A percentile compares a stretch with the other conserved stretches of the same genome.
These are phyloP conservation scores for Mycogone perniciosa DNA, from an alignment of 2,329 filamentous ascomycete species.

Conservation along the genomic window DNA sequence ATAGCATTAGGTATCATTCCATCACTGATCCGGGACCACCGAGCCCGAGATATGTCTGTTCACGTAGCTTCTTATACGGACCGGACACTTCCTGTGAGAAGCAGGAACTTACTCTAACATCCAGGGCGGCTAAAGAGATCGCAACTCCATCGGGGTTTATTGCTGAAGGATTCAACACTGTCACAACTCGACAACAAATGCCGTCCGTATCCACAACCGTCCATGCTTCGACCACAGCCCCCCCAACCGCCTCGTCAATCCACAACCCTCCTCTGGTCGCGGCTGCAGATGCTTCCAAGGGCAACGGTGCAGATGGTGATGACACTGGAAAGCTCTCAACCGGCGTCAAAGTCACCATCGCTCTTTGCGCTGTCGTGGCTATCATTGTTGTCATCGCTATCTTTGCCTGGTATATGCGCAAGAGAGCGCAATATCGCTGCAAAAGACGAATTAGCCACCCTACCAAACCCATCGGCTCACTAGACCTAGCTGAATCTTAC, in stretches of 20 bases:
- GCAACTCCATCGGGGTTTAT: neutral
- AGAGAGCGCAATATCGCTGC: slow-evolving; percentile 14
- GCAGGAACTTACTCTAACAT: neutral
- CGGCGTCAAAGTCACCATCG: slow-evolving; percentile 40
- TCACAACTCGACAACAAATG: neutral
- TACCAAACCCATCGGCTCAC: slow-evolving; percentile 20
- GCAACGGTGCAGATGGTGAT: neutral
- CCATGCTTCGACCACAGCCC: neutral
- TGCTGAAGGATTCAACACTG: slow-evolving; percentile 3
- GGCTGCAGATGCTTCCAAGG: slow-evolving; percentile 8
- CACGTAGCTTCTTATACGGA: neutral
- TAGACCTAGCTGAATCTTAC: slow-evolving; percentile 28
- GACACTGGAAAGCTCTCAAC: slow-evolving; percentile 24
- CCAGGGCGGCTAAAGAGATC: neutral
- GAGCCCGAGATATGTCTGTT: neutral
- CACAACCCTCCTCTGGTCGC: slow-evolving; percentile 16
- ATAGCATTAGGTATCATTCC: slow-evolving; percentile 22
- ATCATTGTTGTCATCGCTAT: slow-evolving; percentile 32
- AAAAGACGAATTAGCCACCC: slow-evolving; percentile 2
- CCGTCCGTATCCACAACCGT: neutral
- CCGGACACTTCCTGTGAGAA: neutral
- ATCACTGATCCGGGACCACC: slow-evolving; percentile 19
- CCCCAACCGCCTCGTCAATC: slow-evolving; percentile 12
- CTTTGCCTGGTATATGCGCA: slow-evolving; percentile 31
- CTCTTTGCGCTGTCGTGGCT: slow-evolving; percentile 34